Evolutionary conservation across 2,329 filamentous ascomycete genomes (phyloP).

Genomic region (Dothistroma septosporum): DNA sequence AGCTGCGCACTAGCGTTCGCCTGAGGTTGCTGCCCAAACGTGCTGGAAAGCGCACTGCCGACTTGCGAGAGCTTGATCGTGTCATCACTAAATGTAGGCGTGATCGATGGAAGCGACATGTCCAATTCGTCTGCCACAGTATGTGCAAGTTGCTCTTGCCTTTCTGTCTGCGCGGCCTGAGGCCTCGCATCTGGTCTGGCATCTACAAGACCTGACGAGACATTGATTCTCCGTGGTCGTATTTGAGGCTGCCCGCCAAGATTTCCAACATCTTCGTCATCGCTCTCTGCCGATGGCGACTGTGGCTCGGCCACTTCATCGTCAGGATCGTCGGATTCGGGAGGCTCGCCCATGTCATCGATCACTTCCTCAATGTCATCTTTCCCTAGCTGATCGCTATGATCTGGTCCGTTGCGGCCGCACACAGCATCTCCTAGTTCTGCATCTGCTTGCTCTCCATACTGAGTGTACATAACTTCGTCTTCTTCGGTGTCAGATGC

Average conservation of each 20-base stretch:
- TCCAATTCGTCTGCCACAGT: not conserved
- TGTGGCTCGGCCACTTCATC: constrained; percentile 12
- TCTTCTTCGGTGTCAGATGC: constrained; percentile 23
- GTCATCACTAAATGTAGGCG: not conserved
- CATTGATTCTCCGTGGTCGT: not conserved
- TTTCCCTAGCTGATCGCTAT: constrained; percentile 12
- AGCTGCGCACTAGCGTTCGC: not conserved
- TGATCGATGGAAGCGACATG: no score
- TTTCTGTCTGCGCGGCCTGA: no score
- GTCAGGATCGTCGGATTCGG: constrained; percentile 9
- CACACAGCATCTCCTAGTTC: not conserved
- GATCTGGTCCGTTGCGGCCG: not conserved
- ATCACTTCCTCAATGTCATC: constrained; percentile 23
- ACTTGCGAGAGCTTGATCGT: not conserved
- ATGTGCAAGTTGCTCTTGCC: not conserved
- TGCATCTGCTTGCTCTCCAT: not conserved
- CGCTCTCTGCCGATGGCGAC: not conserved
- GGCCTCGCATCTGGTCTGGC: not conserved
- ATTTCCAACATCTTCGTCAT: constrained; percentile 13
- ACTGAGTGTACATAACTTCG: constrained; percentile 14
- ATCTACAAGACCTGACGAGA: not conserved
- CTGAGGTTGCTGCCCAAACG: not conserved
- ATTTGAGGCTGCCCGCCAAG: not conserved
- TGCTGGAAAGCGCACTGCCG: not conserved
- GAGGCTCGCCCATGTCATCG: constrained; percentile 19